These are phyloP conservation scores for Macroventuria anomochaeta DNA, from an alignment of 2,329 filamentous ascomycete species.

Conservation along the genomic window DNA sequence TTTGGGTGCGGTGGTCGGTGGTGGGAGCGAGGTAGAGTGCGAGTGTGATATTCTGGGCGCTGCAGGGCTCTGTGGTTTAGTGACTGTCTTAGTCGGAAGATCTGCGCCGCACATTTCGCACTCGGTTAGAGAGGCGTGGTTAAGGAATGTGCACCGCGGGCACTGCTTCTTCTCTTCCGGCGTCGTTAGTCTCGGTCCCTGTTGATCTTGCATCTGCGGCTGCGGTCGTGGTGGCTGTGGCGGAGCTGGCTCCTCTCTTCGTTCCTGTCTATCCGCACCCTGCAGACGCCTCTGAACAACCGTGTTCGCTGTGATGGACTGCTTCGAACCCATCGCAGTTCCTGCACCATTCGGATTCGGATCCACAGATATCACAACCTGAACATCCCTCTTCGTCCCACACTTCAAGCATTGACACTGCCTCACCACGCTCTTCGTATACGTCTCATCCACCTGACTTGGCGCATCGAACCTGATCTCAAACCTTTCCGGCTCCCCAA, in stretches of 20 bases:
- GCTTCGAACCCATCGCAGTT: conserved; percentile 8
- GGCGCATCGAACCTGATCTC: conserved; percentile 47
- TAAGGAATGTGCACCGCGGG: conserved; percentile 45
- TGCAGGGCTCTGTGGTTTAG: conserved; percentile 34
- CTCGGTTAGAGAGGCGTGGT: conserved; percentile 37
- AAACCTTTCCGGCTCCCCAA: conserved; percentile 40
- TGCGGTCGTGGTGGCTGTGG: conserved; percentile 28
- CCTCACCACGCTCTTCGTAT: conserved; percentile 39
- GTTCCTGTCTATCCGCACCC: neutral
- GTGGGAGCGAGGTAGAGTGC: conserved; percentile 39
- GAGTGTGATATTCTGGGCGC: conserved; percentile 29
- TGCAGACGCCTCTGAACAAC: conserved; percentile 18
- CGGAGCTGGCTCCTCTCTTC: conserved; percentile 22
- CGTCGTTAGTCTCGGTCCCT: conserved; percentile 25
- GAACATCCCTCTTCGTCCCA: conserved; percentile 44
- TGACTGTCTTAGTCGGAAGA: conserved; percentile 32
- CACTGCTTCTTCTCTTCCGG: conserved; percentile 44
- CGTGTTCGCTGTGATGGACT: conserved; percentile 23
- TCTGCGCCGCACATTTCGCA: conserved; percentile 46
- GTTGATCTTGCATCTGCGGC: conserved; percentile 11
- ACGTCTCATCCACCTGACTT: conserved; percentile 36
- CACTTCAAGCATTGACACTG: conserved; percentile 48
- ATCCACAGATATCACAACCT: conserved; percentile 44
- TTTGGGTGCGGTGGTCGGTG: conserved; percentile 17
- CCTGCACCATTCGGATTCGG: conserved; percentile 30